phyloP scores from a whole-genome alignment of 306 rosid genomes.

The Castanospermum australe region DNA sequence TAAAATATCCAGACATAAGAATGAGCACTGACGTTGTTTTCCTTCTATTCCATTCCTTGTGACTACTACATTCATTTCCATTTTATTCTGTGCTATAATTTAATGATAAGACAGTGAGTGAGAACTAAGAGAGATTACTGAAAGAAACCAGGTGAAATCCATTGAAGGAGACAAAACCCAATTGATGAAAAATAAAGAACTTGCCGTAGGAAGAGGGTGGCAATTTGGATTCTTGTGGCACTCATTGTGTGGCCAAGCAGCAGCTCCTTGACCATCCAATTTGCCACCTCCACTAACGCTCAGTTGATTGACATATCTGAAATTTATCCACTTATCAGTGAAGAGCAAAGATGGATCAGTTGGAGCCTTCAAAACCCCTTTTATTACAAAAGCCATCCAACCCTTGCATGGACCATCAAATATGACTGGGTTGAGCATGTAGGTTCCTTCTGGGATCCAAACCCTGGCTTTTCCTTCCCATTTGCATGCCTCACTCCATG shows the following conservation, averaged over 20 bases:
- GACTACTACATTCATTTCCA: too few relatives aligned
- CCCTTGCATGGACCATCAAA: conserved; percentile 63
- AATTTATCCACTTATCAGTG: conserved; percentile 48
- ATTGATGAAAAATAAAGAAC: neutral
- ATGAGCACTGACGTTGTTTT: too few relatives aligned
- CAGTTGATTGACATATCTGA: conserved; percentile 39
- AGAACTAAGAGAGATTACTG: neutral
- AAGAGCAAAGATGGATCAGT: conserved; percentile 13
- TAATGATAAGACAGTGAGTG: too few relatives aligned
- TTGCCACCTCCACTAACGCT: conserved; percentile 50
- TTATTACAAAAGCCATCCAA: conserved; percentile 29
- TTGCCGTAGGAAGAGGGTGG: conserved; percentile 38
- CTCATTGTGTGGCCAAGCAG: conserved; percentile 47
- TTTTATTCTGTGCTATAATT: too few relatives aligned
- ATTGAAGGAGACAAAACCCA: neutral
- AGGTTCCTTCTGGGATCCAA: conserved; percentile 44
- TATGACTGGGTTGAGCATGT: conserved; percentile 21
- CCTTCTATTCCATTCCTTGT: too few relatives aligned
- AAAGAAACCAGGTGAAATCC: neutral
- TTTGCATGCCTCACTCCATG: conserved; percentile 50
- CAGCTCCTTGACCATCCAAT: conserved; percentile 58
- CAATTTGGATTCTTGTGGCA: conserved; percentile 38
- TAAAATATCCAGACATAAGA: too few relatives aligned
- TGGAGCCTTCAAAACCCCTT: conserved; percentile 52
- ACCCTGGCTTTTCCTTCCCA: conserved; percentile 28